A percentile compares a stretch with the other conserved stretches of the same genome.
These are phyloP conservation scores for Heliamphora pulchella DNA, from an alignment of 179 eudicot species.

Conservation along the genomic window DNA sequence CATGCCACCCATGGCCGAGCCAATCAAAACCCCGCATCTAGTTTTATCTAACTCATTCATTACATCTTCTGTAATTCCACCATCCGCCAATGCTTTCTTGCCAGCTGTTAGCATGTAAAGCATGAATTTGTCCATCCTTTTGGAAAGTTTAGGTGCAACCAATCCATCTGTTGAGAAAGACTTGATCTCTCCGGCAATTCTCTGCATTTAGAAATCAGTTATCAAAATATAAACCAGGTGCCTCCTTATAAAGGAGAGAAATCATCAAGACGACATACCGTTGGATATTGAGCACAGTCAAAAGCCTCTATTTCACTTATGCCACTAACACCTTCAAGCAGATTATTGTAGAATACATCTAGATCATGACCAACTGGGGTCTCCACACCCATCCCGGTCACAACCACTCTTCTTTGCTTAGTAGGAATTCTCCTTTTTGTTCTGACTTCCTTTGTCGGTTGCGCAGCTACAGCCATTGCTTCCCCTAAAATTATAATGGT, in stretches of 20 bases:
- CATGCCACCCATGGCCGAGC: slow-evolving; percentile 98
- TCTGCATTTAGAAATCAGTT: slow-evolving; percentile 32
- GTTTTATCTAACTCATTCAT: slow-evolving; percentile 72
- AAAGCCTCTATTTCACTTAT: slow-evolving; percentile 79
- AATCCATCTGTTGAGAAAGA: slow-evolving; percentile 80
- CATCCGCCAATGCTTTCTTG: slow-evolving; percentile 86
- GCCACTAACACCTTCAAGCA: slow-evolving; percentile 96
- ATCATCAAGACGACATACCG: slow-evolving; percentile 39
- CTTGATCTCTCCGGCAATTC: slow-evolving; percentile 97
- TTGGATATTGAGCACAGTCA: slow-evolving; percentile 73
- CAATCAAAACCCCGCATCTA: slow-evolving; percentile 85
- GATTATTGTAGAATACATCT: slow-evolving; percentile 70
- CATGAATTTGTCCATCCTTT: slow-evolving; percentile 95
- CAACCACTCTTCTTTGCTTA: slow-evolving; percentile 72
- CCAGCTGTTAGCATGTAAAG: slow-evolving; percentile 95
- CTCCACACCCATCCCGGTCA: slow-evolving; percentile 95
- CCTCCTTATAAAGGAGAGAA: slow-evolving; percentile 4
- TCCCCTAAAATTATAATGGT: slow-evolving; percentile 26
- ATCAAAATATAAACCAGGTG: slow-evolving; percentile 11
- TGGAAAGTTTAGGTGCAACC: slow-evolving; percentile 91
- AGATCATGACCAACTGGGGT: slow-evolving; percentile 72
- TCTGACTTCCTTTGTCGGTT: slow-evolving; percentile 48
- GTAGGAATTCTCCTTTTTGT: slow-evolving; percentile 40
- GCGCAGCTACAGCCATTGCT: slow-evolving; percentile 56
- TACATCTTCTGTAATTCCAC: slow-evolving; percentile 64